Percentiles rank a stretch among this genome's conserved stretches.
Evolutionary conservation across 1,139 yeast genomes (phyloP).

Genomic region (Debaryomyces nepalensis): DNA sequence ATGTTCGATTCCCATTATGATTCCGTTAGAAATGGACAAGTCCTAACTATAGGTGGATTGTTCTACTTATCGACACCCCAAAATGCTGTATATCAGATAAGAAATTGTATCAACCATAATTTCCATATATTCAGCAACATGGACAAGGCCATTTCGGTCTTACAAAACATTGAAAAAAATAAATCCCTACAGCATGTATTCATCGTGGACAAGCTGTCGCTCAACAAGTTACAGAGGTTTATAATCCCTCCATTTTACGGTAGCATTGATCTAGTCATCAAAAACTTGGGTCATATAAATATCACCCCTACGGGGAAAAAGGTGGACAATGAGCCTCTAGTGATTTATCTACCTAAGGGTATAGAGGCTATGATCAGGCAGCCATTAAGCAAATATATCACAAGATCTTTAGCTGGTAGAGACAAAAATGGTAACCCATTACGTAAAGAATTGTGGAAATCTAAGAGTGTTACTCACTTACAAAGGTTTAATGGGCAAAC

Average conservation of each 20-base stretch:
- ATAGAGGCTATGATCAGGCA: slow-evolving; percentile 38
- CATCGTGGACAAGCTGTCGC: slow-evolving; percentile 34
- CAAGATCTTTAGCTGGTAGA: slow-evolving; percentile 41
- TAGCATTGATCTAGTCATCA: slow-evolving; percentile 66
- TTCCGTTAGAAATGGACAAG: slow-evolving; percentile 48
- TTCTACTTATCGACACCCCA: slow-evolving; percentile 50
- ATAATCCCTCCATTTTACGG: slow-evolving; percentile 73
- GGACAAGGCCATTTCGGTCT: slow-evolving; percentile 32
- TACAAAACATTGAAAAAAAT: slow-evolving; percentile 19
- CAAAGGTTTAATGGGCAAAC: slow-evolving; percentile 28
- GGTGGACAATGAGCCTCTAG: slow-evolving; percentile 32
- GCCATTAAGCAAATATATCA: slow-evolving; percentile 41
- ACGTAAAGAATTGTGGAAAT: slow-evolving; percentile 33
- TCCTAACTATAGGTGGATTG: slow-evolving; percentile 64
- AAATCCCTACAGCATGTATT: slow-evolving; percentile 35
- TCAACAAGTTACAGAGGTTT: slow-evolving; percentile 43
- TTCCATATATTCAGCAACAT: slow-evolving; percentile 30
- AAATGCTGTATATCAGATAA: slow-evolving; percentile 47
- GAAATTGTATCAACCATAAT: slow-evolving; percentile 41
- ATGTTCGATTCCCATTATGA: slow-evolving; percentile 40
- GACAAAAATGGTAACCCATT: slow-evolving; percentile 44
- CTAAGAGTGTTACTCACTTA: slow-evolving; percentile 33
- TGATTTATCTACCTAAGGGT: slow-evolving; percentile 38
- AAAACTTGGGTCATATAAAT: slow-evolving; percentile 69
- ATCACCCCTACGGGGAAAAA: slow-evolving; percentile 64